Evolutionary conservation across 2,329 filamentous ascomycete genomes (phyloP), one percentile per base, ranked within the genome.

Genomic region (Calonectria pteridis): DNA sequence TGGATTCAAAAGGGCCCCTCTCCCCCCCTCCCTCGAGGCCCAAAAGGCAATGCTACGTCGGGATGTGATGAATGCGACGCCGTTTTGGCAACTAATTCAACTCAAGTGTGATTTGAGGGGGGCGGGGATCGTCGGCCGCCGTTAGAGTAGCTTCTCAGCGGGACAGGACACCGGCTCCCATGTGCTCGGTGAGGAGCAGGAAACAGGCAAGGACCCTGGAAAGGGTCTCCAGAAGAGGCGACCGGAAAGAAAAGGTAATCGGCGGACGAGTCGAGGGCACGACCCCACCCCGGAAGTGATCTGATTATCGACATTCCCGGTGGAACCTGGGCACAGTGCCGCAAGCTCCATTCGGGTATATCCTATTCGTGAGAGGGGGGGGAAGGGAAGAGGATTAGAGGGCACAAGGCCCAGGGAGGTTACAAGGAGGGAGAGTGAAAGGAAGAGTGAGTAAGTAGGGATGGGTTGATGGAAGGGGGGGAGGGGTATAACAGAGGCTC

Each of bases 301-400:
- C 73, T 69, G 69, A 69, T 73, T 67, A 74, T 74, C 72, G 69
- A 74, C 72, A 28, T 63, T 46, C 65, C 66, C 65, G 43, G 65
- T 74, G 59, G 65, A 63, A 67, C 40, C 43, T 53, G 43, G 23
- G 37, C 58, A 65, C 55, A 62, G 6, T 26, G 53, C 51, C 40
- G 62, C 59, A 58, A 59, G 68, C 70, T 73, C 69, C 67, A 62
- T 62, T 37, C 35, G 33, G 55, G 23, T 62, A 62, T 62, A 62
- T 62, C 55, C 55, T 43, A 43, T 43, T 43, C 18, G 40, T 43
- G 40, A 46, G 43, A 46, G 18, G 20, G 20, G n/a, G n/a, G n/a
- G n/a, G n/a, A n/a, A n/a, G n/a, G n/a, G n/a, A n/a, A 46, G 43
- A 23, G 43, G 13, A 46, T 46, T 23, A 23, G 20, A 46, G 43